Evolutionary conservation across 2,329 filamentous ascomycete species (phyloP).

Genomic region (Cercospora nicotianae): DNA sequence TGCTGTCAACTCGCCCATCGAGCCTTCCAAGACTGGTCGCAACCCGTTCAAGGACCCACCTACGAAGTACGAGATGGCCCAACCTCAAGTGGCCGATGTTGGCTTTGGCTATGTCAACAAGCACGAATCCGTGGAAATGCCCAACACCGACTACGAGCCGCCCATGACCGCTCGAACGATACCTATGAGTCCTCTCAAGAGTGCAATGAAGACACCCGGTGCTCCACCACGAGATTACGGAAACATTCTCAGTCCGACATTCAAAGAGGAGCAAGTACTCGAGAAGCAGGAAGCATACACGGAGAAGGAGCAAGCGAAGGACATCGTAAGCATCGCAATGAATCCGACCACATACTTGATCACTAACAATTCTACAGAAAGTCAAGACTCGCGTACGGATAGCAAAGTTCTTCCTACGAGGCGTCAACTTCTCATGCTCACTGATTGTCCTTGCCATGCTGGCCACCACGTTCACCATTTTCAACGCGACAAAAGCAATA

Average conservation of each 20-base stretch:
- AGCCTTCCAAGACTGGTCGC: constrained; percentile 49
- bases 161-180: constrained; percentile 53
- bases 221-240: constrained; percentile 68
- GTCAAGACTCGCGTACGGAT: constrained; percentile 87
- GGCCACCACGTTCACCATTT: constrained; percentile 83
- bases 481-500: constrained; percentile 79
- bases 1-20: constrained; percentile 73
- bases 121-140: constrained; percentile 59
- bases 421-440: constrained; percentile 95
- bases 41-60: constrained; percentile 62
- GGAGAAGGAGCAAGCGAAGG: constrained; percentile 82
- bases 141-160: constrained; percentile 48
- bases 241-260: constrained; percentile 87
- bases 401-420: constrained; percentile 91
- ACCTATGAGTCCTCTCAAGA: constrained; percentile 80
- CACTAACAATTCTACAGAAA: constrained; percentile 63
- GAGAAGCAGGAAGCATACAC: constrained; percentile 81
- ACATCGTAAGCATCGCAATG: constrained; percentile 68
- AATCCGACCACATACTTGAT: not conserved
- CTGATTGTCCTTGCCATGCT: constrained; percentile 92
- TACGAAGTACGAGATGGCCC: constrained; percentile 57
- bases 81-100: constrained; percentile 77
- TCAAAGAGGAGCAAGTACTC: constrained; percentile 78
- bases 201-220: constrained; percentile 83
- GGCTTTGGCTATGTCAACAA: constrained; percentile 85